Evolutionary conservation across 352 stramenopile genomes (phyloP), one percentile per base, ranked within the genome.

Genomic region (Phytophthora litchii): DNA sequence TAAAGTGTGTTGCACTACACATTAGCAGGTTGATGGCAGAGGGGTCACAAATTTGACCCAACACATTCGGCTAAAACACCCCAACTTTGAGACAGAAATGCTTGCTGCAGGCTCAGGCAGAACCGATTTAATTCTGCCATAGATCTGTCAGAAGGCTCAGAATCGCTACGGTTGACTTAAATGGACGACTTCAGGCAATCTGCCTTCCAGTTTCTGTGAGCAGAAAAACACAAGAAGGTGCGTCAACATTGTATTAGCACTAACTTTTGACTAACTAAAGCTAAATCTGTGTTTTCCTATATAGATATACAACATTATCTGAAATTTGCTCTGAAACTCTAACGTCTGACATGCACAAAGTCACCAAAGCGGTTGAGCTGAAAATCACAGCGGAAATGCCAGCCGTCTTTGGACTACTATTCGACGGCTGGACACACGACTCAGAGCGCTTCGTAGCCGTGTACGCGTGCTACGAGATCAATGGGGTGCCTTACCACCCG

Each of bases 381-480:
- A 60, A 35, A 0, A 54, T 54, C 12, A 16, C 23, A 3, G 25
- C 21, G 1, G 43, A 54, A 14, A 43, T 60, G 45, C 36, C 54
- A 4, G 27, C 13, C 1, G 10, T 11, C 2, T 38, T 62, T 23
- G 31, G 25, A 3, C 10, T 54, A 3, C 1, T 60, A 10, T 60
- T 60, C 11, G 52, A 60, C 25, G 32, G 52, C 4, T 60, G 52
- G 34, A 47, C 41, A n/a, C 20, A 54, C 14, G 36, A 25, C 13
- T 54, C 54, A 3, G 36, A 62, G 19, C 44, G 54, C 20, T 62
- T 55, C 2, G 9, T 62, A 3, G 44, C 16, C 11, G 38, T 64
- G 1, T 56, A 37, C 1, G 55, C 16, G 14, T 64, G 45, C 47
- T 57, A 52, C 21, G 29, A 56, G 3, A 32, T 56, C 8, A 11